Conservation (phyloP, 305 asterid genomes). For the Fraxinus sp. region DNA sequence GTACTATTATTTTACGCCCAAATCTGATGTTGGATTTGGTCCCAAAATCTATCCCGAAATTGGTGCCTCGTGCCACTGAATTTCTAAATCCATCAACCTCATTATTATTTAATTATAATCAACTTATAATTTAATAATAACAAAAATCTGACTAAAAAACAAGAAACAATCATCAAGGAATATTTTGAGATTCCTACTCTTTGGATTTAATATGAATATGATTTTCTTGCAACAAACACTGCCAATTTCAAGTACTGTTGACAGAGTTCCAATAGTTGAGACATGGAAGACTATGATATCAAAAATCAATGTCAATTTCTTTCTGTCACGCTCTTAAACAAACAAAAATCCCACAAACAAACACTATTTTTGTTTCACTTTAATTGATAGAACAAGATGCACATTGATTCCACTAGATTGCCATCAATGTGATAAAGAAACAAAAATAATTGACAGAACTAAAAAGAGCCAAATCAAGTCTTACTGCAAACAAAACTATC, state of each 20-base stretch:
- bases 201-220: no score
- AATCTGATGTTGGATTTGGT: slow-evolving; percentile 57
- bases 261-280: slow-evolving; percentile 35
- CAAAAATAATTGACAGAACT: slow-evolving; percentile 12
- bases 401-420: slow-evolving; percentile 36
- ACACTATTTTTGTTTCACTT: not conserved
- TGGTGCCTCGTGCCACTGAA: slow-evolving; percentile 41
- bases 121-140: slow-evolving; percentile 18
- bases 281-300: slow-evolving; percentile 16
- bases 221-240: slow-evolving; percentile 31
- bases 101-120: slow-evolving; percentile 32
- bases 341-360: slow-evolving; percentile 24
- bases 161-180: slow-evolving; percentile 44
- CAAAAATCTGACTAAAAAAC: slow-evolving; percentile 48
- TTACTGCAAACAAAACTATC: not conserved
- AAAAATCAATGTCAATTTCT: slow-evolving; percentile 35
- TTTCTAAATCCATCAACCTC: slow-evolving; percentile 15
- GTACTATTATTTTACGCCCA: slow-evolving; percentile 39
- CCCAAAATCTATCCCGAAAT: slow-evolving; percentile 43
- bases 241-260: slow-evolving; percentile 33
- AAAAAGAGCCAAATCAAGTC: not conserved
- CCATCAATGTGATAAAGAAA: slow-evolving; percentile 25
- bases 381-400: not conserved
- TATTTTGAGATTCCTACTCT: slow-evolving; percentile 1
- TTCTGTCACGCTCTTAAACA: slow-evolving; percentile 25